A percentile compares a stretch with the other conserved stretches of the same genome.
Conservation (phyloP, 2,329 filamentous ascomycete species). For the Scedosporium dehoogii region DNA sequence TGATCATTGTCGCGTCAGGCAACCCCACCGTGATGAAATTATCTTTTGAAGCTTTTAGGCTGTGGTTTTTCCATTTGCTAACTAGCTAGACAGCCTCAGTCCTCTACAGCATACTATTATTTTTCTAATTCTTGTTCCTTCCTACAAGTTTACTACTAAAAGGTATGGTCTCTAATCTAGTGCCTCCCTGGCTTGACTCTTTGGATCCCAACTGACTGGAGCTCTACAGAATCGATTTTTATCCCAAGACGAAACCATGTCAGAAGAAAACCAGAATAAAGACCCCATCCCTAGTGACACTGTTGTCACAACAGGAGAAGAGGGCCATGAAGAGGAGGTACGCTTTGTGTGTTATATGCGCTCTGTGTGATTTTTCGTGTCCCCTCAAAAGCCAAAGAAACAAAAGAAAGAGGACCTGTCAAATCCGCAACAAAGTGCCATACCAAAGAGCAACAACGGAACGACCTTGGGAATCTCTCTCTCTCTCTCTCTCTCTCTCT, state of each 20-base stretch:
- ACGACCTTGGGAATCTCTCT: too few species aligned
- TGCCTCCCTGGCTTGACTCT: too few species aligned
- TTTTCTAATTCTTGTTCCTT: too few species aligned
- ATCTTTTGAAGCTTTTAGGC: neutral
- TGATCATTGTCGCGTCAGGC: neutral
- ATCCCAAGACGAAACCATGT: neutral
- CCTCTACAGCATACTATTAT: too few species aligned
- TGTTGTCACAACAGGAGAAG: neutral
- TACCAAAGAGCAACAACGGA: too few species aligned
- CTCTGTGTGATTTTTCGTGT: neutral
- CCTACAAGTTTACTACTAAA: too few species aligned
- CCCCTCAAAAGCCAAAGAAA: neutral
- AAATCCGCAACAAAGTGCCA: neutral
- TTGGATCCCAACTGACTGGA: neutral
- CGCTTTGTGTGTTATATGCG: conserved; percentile 1
- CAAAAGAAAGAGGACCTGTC: neutral
- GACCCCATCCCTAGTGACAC: neutral
- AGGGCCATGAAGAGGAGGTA: conserved; percentile 8
- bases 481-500: too few species aligned
- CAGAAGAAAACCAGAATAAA: neutral
- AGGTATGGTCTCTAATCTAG: too few species aligned
- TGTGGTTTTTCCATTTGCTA: neutral
- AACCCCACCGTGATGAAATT: neutral
- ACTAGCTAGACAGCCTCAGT: neutral
- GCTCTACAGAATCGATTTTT: neutral